Conservation (phyloP, 225 moss, liverwort and hornwort genomes). For the Anthoceros angustus region DNA sequence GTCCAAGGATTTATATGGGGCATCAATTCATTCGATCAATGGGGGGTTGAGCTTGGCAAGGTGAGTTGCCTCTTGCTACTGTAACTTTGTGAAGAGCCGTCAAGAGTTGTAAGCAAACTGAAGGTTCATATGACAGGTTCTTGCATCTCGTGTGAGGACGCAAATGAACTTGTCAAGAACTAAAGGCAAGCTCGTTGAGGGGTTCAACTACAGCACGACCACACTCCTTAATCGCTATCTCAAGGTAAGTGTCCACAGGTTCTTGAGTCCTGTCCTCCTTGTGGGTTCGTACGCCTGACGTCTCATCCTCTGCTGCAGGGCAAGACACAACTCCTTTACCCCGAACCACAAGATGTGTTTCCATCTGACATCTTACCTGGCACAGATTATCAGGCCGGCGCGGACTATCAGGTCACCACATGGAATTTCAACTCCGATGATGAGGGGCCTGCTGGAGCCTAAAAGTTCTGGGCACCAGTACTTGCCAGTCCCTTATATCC, state of each 20-base stretch:
- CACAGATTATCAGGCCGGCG: conserved; percentile 15
- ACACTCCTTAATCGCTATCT: conserved; percentile 79
- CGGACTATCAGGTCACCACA: neutral
- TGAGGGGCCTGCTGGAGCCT: neutral
- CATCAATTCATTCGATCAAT: conserved; percentile 96
- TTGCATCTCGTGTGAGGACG: conserved; percentile 68
- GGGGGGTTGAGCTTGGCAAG: conserved; percentile 99
- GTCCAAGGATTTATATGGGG: conserved; percentile 98
- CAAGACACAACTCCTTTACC: conserved; percentile 40
- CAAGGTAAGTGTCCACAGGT: conserved; percentile 32
- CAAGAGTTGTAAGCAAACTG: neutral
- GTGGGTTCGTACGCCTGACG: too few relatives aligned
- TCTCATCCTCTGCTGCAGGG: conserved; percentile 18
- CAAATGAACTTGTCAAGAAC: conserved; percentile 83
- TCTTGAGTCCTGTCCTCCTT: neutral
- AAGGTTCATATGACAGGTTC: conserved; percentile 24
- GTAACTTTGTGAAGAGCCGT: neutral
- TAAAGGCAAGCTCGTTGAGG: conserved; percentile 44
- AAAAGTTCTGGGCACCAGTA: too few relatives aligned
- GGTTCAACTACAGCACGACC: conserved; percentile 94
- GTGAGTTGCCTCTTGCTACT: conserved; percentile 17
- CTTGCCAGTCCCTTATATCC: too few relatives aligned
- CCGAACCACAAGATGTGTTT: conserved; percentile 47
- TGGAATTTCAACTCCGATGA: neutral
- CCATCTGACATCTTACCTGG: conserved; percentile 33